Conservation (phyloP, 2,329 filamentous ascomycete genomes). For the Ascochyta viciae-villosae region DNA sequence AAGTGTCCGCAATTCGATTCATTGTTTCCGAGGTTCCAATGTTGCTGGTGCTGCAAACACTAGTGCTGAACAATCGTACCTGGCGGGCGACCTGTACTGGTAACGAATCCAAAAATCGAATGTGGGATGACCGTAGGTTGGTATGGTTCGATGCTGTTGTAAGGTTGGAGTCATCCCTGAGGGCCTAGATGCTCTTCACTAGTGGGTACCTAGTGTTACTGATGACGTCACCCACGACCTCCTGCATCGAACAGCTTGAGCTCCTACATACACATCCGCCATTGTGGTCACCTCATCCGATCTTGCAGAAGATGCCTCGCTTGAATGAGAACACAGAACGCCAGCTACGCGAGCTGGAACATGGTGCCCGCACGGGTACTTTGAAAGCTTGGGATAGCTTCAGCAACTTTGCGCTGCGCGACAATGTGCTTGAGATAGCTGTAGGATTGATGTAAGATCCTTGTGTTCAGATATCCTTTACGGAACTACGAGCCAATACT, state of each 20-base stretch:
- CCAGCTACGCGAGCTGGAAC: constrained; percentile 57
- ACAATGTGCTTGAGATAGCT: constrained; percentile 78
- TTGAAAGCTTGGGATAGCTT: constrained; percentile 68
- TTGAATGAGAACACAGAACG: constrained; percentile 45
- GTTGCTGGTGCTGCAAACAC: no score
- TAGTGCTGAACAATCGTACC: background rate
- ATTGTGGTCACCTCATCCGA: background rate
- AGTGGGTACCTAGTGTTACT: background rate
- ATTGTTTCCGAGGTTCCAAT: no score
- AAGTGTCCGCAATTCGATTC: no score
- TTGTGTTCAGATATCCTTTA: no score
- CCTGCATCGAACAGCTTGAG: background rate
- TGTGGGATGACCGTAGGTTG: no score
- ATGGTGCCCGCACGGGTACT: constrained; percentile 52
- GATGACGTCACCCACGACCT: constrained; percentile 6
- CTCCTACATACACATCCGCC: background rate
- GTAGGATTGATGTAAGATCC: constrained; percentile 71
- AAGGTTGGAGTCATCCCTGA: background rate
- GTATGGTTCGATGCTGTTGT: background rate
- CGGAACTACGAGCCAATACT: background rate
- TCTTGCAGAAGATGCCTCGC: constrained; percentile 32
- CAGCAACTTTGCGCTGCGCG: constrained; percentile 74
- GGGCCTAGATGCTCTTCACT: background rate
- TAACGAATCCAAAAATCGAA: no score
- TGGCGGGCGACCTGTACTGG: no score